Evolutionary conservation across 768 basidiomycete genomes (phyloP), one percentile per base, ranked within the genome.

Genomic region (Kwoniella europaea): DNA sequence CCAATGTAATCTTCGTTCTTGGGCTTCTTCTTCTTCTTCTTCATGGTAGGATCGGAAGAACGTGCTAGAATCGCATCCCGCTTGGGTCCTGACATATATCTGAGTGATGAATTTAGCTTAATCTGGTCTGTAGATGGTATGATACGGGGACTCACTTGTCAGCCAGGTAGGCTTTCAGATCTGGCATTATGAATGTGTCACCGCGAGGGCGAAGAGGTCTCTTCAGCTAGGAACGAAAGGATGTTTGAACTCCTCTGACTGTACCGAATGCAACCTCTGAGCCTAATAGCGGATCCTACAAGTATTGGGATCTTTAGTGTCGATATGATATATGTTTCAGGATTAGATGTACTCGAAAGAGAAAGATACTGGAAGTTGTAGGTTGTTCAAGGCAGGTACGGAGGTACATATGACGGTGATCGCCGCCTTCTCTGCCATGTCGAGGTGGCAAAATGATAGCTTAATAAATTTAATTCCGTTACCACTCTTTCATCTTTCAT

Each of bases 41-140:
- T 78, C 5, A 76, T 52, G 1, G 61, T 68, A 13, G 75, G 75
- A 20, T 82, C 82, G 85, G 84, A 86, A 0, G 88, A 82, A 56
- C 89, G 88, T 3, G 94, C 86, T 9, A 98, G 87, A 72, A 98
- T 98, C 6, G 93, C 94, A 75, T 98, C 96, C 2, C 95, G 94
- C 79, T 98, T 98, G 0, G 93, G 89, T 0, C 96, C 96, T 5
- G 94, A 90, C 94, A 98, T 96, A 86, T 98, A 98, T 72, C 81
- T 80, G 27, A 22, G 16, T 44, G 20, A 44, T 56, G 29, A 16
- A 42, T 20, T 46, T 24, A 24, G 24, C 24, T 24, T 24, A 24
- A 24, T 24, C 24, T 24, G 24, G 24, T 24, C 24, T 24, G 24
- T 24, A 24, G 24, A 24, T 24, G 24, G 24, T 24, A 24, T 24